Evolutionary conservation across 192 early-diverging fungal genomes (phyloP), one percentile per base, ranked within the genome.

Genomic region (Umbelopsis vinacea): DNA sequence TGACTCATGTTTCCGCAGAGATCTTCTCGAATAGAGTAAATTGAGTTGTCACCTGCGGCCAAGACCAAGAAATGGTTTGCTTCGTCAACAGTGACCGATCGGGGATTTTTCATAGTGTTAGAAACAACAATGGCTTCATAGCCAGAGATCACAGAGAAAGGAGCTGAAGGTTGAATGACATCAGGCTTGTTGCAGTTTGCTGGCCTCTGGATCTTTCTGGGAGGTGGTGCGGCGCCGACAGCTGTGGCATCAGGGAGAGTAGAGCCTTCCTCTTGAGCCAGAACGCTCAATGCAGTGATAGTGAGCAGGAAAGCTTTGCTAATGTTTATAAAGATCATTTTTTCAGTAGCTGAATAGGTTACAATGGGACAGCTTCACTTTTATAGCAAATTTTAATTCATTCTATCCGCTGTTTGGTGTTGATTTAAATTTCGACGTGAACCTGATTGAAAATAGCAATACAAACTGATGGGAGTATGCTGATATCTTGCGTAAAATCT

Each of bases 11-110:
- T 79, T 8, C 73, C 72, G 17, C 77, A 79, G 46, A 47, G 26
- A 54, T 79, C 77, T 73, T 74, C 74, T 43, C 77, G 57, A 0
- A 79, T 19, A 57, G 73, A 74, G 47, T 71, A 79, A 17, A 79
- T 38, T 0, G 54, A 60, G 22, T 74, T 47, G 21, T 52, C 52
- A 15, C 60, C 69, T 29, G 29, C 57, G 23, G 72, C 67, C 15
- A 79, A 35, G 24, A 74, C 72, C 24, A 79, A 53, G 1, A 79
- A 47, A 26, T 79, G 77, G 38, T 71, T 67, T 21, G 66, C 72
- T 21, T 66, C 73, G 24, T 79, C 77, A 11, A 79, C 52, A 9
- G 71, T 10, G 0, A 79, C 38, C 17, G 55, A 71, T 24, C 66
- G 48, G 37, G 77, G 77, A 38, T 74, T 71, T 38, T 46, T 12